A percentile compares a stretch with the other conserved stretches of the same genome.
These are phyloP conservation scores for Amaranthus hypochondriacus DNA, from an alignment of 148 eudicot genomes.

Conservation along the genomic window DNA sequence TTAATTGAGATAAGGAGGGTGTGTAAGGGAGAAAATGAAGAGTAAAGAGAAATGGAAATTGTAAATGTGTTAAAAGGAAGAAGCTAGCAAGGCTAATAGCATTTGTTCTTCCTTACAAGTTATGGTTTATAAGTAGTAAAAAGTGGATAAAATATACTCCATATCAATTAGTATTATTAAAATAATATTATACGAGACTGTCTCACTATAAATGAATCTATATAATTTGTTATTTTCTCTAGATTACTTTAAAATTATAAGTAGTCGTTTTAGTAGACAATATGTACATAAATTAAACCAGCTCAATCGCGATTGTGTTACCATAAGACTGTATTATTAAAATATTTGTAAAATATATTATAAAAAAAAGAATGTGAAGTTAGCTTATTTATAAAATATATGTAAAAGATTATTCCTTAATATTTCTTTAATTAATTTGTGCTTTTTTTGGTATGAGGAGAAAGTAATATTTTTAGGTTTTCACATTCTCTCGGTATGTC, in stretches of 20 bases:
- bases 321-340: no score
- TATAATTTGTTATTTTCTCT: no score
- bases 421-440: constrained; percentile 20
- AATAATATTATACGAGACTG: no score
- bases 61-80: not conserved
- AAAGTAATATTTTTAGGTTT: constrained; percentile 34
- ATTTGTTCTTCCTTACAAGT: constrained; percentile 13
- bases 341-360: constrained; percentile 28
- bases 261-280: no score
- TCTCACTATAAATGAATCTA: no score
- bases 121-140: constrained; percentile 22
- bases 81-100: constrained; percentile 17
- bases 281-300: no score
- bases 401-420: constrained; percentile 26
- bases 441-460: constrained; percentile 30
- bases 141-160: not conserved
- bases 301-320: no score
- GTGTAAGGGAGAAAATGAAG: constrained; percentile 1
- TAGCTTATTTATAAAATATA: not conserved
- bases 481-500: constrained; percentile 18
- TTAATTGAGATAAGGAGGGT: not conserved
- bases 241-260: no score
- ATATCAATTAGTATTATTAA: no score
- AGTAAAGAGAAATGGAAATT: not conserved
- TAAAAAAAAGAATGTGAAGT: not conserved